Base-by-base conservation (phyloP, 768 basidiomycete species). In the Leccinum obscurum region DNA sequence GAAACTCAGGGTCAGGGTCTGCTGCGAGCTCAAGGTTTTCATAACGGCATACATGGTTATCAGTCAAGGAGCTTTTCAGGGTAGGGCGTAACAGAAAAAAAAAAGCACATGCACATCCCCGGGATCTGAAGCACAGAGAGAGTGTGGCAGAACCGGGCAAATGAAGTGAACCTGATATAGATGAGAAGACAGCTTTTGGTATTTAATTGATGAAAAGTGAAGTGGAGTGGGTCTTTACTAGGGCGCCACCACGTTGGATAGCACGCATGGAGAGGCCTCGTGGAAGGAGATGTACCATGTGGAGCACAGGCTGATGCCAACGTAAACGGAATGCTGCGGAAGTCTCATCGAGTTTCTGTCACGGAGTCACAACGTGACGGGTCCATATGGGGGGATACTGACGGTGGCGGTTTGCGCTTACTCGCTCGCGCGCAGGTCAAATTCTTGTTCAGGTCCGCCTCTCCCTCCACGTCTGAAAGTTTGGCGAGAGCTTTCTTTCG, bases 401-500 rank as follows among this genome's bases (percentile, higher is more conserved):
- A 46, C 44, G 44, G 44, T 46, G 44, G 44, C 50, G 24, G 22
- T 37, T 24, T 54, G 58, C 22, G 51, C 28, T 37, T 37, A 46
- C 20, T 50, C 8, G 28, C 58, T 20, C 41, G 39, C 55, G 58
- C 48, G 67, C 62, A 56, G 58, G 44, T 14, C 49, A 55, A 61
- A 58, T 60, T 57, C 63, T 37, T 4, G 46, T 30, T 57, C 61
- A 62, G 70, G 65, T 62, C 58, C 62, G 60, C 67, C 58, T 68
- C 64, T 62, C 69, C 62, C 34, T 35, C 66, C 62, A 62, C 66
- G 62, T 64, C 63, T 65, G 59, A 64, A 70, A 57, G 66, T 66
- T 34, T 46, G 63, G 67, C 60, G 60, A 51, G 39, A 37, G n/a
- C 60, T 60, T 62, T 68, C 66, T 66, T 68, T 46, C 64, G 69